Conservation (phyloP, 306 rosid genomes). For the Canavalia ensiformis region DNA sequence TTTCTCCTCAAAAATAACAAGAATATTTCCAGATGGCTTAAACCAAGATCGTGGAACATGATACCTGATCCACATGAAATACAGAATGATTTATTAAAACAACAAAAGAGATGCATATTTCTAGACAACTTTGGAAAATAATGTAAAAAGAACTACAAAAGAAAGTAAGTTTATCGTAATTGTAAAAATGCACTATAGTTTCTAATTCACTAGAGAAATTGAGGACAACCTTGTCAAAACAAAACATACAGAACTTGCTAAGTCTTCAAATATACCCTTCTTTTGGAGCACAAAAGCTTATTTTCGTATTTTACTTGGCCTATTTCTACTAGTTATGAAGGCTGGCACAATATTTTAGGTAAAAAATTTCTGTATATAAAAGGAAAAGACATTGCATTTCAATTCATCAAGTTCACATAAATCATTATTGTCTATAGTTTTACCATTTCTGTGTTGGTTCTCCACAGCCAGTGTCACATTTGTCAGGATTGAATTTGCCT, state of each 20-base stretch:
- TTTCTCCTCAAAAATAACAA: conserved; percentile 90
- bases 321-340: conserved; percentile 17
- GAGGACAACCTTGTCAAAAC: conserved; percentile 11
- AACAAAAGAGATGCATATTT: neutral
- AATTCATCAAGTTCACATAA: conserved; percentile 18
- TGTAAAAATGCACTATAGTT: neutral
- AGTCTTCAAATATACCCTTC: neutral
- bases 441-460: conserved; percentile 96
- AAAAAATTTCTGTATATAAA: neutral
- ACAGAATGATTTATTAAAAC: conserved; percentile 3
- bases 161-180: conserved; percentile 27
- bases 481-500: conserved; percentile 84
- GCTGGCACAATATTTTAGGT: conserved; percentile 19
- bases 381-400: conserved; percentile 21
- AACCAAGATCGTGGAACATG: conserved; percentile 98
- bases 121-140: neutral
- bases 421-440: conserved; percentile 2
- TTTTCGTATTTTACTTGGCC: conserved; percentile 10
- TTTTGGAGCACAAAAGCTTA: neutral
- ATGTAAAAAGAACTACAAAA: conserved; percentile 3
- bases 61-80: conserved; percentile 67
- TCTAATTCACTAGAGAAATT: conserved; percentile 19
- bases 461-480: conserved; percentile 91
- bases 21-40: conserved; percentile 84
- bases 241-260: neutral